phyloP scores from a whole-genome alignment of 1,284 basidiomycete species.

The Hemileia vastatrix region DNA sequence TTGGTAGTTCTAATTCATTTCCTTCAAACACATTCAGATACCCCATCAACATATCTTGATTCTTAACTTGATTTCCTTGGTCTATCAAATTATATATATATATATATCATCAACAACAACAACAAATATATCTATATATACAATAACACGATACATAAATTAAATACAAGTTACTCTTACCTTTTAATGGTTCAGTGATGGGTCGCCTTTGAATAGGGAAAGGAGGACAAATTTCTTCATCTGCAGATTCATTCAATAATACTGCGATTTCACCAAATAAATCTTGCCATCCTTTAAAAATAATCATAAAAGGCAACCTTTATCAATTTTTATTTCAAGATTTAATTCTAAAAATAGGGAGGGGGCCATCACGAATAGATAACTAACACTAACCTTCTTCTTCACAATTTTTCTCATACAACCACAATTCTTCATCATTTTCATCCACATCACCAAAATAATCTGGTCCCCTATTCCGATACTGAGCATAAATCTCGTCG shows the following conservation, averaged over 20 bases:
- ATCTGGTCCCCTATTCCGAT: constrained; percentile 70
- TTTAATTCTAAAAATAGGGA: background rate
- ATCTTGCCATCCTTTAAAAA: constrained; percentile 58
- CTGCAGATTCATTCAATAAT: constrained; percentile 1
- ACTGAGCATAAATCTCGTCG: constrained; percentile 51
- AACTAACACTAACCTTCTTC: constrained; percentile 47
- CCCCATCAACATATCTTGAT: constrained; percentile 25
- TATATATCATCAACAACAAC: too few species aligned
- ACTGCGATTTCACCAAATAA: constrained; percentile 9
- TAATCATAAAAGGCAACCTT: background rate
- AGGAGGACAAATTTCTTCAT: constrained; percentile 5
- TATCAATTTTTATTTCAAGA: background rate
- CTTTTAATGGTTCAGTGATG: background rate
- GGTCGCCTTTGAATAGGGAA: constrained; percentile 5
- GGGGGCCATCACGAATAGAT: constrained; percentile 10
- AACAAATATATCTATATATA: too few species aligned
- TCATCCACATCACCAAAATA: constrained; percentile 94
- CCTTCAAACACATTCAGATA: constrained; percentile 66
- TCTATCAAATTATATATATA: background rate
- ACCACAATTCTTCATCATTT: constrained; percentile 58
- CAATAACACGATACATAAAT: background rate
- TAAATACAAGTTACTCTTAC: background rate
- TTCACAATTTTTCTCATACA: constrained; percentile 62
- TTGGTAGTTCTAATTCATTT: constrained; percentile 58
- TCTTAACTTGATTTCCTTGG: constrained; percentile 22